Base-by-base conservation (phyloP, 305 asterid genomes). In the Fraxinus angustifolia region DNA sequence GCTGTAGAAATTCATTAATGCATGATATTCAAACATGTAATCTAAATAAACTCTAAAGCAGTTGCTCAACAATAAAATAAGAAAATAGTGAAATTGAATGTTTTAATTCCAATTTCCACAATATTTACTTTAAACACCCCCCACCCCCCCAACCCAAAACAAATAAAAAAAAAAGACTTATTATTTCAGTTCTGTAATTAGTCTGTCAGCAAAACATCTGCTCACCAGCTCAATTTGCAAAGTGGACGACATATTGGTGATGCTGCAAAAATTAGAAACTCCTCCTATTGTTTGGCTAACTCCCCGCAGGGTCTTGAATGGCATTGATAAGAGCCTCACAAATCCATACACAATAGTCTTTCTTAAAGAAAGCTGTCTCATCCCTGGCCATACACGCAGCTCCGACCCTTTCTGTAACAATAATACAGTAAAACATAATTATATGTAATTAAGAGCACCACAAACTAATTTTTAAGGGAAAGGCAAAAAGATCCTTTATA, bases 141-240 rank as follows among this genome's bases (percentile, higher is more conserved):
- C 23, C 62, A 4, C 38, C 38, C 38, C 14, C n/a, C 21, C 65
- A 36, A 7, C 1, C 14, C n/a, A 23, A 23, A 23, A 23, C 26
- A 23, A 23, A 23, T 2, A 26, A 31, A 31, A 31, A 31, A 31
- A 31, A 31, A 31, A 31, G 7, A 53, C 28, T 21, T 62, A 23
- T 21, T 62, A 6, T 62, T 65, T 65, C 36, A 65, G 73, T 11
- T 26, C n/a, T 65, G 16, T 65, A 26, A 26, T 28, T 65, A 23
- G 17, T 23, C 14, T 26, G 34, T 26, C 28, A 65, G 31, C 34
- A n/a, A 73, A 17, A 35, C 34, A 93, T 89, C 86, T 30, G 68
- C 96, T 90, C 87, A 95, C 99, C 94, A 91, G 87, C 87, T 94
- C 97, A 78, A 95, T 92, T 86, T 95, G 94, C 91, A 95, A 84